A percentile compares a stretch with the other conserved stretches of the same genome.
Conservation (phyloP, 1,284 basidiomycete species). For the Rhodotorula glutinis region DNA sequence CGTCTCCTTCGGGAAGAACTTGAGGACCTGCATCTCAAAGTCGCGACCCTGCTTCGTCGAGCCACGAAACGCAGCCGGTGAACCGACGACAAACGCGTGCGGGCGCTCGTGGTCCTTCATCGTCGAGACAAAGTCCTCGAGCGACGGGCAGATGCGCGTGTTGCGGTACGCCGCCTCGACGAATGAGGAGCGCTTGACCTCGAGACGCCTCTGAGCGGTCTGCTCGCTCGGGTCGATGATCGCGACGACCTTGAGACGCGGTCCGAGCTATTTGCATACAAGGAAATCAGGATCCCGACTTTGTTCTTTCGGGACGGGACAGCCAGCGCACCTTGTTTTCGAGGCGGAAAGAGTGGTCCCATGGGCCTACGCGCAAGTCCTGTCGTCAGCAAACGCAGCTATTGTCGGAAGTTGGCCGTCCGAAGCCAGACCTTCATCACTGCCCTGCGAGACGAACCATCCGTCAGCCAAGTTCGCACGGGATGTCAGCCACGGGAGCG, state of each 20-base stretch:
- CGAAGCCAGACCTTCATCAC: conserved; percentile 18
- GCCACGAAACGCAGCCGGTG: conserved; percentile 90
- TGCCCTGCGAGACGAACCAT: conserved; percentile 1
- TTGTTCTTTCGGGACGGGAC: too few species aligned
- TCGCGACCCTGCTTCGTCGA: conserved; percentile 72
- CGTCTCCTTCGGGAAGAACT: conserved; percentile 65
- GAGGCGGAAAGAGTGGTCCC: conserved; percentile 93
- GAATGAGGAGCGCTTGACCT: conserved; percentile 89
- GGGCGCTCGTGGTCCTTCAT: conserved; percentile 57
- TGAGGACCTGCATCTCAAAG: conserved; percentile 84
- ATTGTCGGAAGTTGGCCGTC: too few species aligned
- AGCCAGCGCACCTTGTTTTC: too few species aligned
- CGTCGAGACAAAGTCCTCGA: conserved; percentile 76
- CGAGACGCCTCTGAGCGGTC: conserved; percentile 74
- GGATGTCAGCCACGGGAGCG: too few species aligned
- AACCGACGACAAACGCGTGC: conserved; percentile 80
- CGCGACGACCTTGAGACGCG: conserved; percentile 90
- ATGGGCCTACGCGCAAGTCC: conserved; percentile 54
- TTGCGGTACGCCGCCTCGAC: conserved; percentile 89
- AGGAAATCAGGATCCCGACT: neutral
- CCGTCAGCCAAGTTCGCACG: neutral
- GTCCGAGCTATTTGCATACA: conserved; percentile 64
- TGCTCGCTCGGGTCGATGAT: conserved; percentile 86
- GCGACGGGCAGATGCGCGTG: conserved; percentile 79
- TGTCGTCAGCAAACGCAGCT: neutral